Evolutionary conservation across 2,329 filamentous ascomycete species (phyloP).

Genomic region (Calcarisporium arbuscula): DNA sequence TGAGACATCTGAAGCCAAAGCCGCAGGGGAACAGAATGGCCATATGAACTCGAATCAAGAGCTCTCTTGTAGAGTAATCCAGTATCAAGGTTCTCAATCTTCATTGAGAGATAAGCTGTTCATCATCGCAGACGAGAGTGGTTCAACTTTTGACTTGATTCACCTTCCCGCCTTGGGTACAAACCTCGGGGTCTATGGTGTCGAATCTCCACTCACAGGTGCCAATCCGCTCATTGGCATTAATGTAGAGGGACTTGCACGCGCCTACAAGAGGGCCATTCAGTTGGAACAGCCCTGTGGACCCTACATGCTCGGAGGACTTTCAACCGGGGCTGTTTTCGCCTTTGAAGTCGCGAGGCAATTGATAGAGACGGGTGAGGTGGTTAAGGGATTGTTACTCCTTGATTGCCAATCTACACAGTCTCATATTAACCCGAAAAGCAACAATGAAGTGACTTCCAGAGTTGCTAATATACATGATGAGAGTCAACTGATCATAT

Average conservation of each 20-base stretch:
- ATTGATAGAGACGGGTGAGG: not conserved
- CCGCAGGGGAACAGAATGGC: no score
- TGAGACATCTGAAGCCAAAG: no score
- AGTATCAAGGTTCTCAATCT: not conserved
- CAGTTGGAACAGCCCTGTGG: not conserved
- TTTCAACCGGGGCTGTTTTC: not conserved
- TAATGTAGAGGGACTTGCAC: not conserved
- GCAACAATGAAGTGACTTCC: no score
- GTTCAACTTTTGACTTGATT: not conserved
- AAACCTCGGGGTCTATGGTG: not conserved
- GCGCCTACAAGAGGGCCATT: not conserved
- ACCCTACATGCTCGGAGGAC: not conserved
- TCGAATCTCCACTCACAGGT: not conserved
- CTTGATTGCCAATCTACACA: not conserved
- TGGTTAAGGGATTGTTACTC: not conserved
- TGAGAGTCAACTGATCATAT: no score
- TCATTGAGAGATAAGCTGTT: not conserved
- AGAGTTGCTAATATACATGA: no score
- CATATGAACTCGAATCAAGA: no score
- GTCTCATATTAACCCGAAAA: no score
- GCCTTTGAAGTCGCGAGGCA: not conserved
- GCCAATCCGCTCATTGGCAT: not conserved
- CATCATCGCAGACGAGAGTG: not conserved
- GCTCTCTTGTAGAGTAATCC: not conserved
- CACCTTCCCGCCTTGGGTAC: not conserved